Conservation (phyloP, 495 filamentous ascomycete genomes). For the Neurospora africana region DNA sequence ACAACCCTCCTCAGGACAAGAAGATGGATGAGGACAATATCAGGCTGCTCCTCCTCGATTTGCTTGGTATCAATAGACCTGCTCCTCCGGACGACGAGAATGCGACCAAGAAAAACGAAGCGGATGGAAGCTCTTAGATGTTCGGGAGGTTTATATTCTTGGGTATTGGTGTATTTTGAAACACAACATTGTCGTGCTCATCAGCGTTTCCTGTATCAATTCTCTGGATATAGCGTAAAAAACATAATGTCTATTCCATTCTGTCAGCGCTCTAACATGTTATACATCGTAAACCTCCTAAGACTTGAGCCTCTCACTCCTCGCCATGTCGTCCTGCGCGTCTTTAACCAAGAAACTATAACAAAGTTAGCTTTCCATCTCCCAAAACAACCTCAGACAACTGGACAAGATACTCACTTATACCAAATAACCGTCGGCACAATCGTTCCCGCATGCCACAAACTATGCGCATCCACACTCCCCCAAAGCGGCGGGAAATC, state of each 20-base stretch:
- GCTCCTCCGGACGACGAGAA: neutral
- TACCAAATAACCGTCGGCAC: constrained; percentile 88
- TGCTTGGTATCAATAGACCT: neutral
- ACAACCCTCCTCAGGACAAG: neutral
- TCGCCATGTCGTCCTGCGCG: constrained; percentile 60
- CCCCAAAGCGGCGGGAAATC: constrained; percentile 85
- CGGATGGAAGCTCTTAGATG: neutral
- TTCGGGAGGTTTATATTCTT: neutral
- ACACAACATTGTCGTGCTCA: neutral
- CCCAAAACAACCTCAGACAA: neutral
- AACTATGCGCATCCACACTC: constrained; percentile 81
- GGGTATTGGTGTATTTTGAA: neutral
- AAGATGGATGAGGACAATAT: neutral
- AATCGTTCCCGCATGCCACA: constrained; percentile 94
- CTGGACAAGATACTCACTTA: constrained; percentile 53
- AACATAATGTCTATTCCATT: neutral
- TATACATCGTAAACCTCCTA: neutral
- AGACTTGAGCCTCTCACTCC: constrained; percentile 26
- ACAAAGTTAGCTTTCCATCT: neutral
- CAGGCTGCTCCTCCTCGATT: neutral
- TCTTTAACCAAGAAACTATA: constrained; percentile 69
- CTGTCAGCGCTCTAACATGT: neutral
- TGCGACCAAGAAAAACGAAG: neutral
- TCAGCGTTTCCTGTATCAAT: neutral
- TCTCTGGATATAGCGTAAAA: neutral